Base-by-base conservation (phyloP, 306 rosid genomes). In the Gynostemma pentaphyllum region DNA sequence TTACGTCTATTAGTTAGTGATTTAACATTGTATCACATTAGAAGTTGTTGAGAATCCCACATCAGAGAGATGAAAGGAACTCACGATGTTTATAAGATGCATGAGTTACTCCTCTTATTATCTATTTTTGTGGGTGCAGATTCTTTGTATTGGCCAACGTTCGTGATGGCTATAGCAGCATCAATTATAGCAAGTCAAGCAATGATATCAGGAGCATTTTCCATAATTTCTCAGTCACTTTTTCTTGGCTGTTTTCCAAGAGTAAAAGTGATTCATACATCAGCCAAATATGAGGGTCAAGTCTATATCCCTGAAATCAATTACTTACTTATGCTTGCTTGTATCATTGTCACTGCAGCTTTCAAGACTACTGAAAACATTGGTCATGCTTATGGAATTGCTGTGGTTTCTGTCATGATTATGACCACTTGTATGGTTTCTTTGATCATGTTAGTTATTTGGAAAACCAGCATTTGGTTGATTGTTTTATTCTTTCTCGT, bases 111-210 rank as follows among this genome's bases (percentile, higher is more conserved):
- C n/a, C n/a, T n/a, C n/a, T n/a, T n/a, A n/a, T n/a, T n/a, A n/a
- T n/a, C n/a, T n/a, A n/a, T n/a, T n/a, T n/a, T n/a, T n/a, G n/a
- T n/a, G n/a, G 11, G 30, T 76, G 70, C 81, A 89, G 94, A 21
- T 21, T 72, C 83, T 7, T 16, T 87, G 21, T 90, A 90, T 59
- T 90, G 97, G 97, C 97, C 97, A 51, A 84, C 85, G 21, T 90
- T 90, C 60, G 84, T 90, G 30, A 72, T 85, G 18, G 97, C 97
- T 0, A 80, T 87, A 62, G 92, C 63, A 6, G 95, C 97, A 30
- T 65, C 97, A 11, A 85, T 90, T 26, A 87, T 90, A 40, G 95
- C 95, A 4, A 87, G 95, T 61, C 95, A 90, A 45, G 95, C 97
- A 46, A 89, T 89, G 97, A 86, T 89, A 54, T 74, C 97, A 0